These are phyloP conservation scores for Laburnicola sp. DNA, from an alignment of 2,329 filamentous ascomycete species.

Conservation along the genomic window DNA sequence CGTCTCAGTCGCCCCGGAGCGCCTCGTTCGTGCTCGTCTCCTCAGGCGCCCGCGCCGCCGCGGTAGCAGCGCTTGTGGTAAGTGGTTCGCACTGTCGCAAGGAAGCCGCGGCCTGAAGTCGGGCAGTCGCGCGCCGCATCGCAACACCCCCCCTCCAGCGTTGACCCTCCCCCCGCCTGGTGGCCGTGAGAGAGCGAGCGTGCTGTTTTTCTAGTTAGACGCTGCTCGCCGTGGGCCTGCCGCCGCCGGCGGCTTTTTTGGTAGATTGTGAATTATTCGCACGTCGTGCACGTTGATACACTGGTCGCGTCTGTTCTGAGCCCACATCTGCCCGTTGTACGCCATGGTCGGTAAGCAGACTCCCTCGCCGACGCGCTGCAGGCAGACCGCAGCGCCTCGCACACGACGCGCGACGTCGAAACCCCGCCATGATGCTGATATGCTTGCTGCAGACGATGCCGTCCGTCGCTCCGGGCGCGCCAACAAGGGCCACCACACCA, in stretches of 20 bases:
- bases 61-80: conserved; percentile 21
- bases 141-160: conserved; percentile 21
- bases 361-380: conserved; percentile 21
- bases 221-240: conserved; percentile 19
- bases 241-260: conserved; percentile 30
- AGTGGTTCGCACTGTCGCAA: conserved; percentile 22
- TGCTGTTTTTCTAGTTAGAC: conserved; percentile 34
- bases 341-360: conserved; percentile 65
- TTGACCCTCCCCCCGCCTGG: no score
- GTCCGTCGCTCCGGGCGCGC: conserved; percentile 91
- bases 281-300: conserved; percentile 37
- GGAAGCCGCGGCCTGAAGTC: conserved; percentile 24
- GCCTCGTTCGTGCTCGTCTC: neutral
- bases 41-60: conserved; percentile 18
- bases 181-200: conserved; percentile 20
- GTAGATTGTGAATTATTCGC: conserved; percentile 44
- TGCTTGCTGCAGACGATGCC: conserved; percentile 64
- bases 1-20: conserved; percentile 11
- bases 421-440: conserved; percentile 30
- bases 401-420: conserved; percentile 14
- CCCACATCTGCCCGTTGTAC: conserved; percentile 30
- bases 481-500: conserved; percentile 94
- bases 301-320: conserved; percentile 36
- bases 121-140: conserved; percentile 24
- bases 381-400: conserved; percentile 7